Conservation (phyloP, 352 stramenopile genomes). For the Pythium monospermum region DNA sequence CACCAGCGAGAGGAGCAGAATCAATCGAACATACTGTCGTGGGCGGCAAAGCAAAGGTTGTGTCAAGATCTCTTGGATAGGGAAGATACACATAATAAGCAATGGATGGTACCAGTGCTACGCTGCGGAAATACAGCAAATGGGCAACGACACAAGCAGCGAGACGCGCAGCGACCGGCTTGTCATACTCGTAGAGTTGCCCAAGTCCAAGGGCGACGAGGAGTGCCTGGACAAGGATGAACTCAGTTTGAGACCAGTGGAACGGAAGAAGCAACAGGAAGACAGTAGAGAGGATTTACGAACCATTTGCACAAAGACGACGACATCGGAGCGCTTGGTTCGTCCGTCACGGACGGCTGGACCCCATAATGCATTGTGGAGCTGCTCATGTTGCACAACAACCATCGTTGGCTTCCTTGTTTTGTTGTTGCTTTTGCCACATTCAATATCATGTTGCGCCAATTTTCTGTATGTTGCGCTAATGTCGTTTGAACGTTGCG, state of each 20-base stretch:
- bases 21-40: conserved; percentile 49
- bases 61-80: no score
- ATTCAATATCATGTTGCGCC: not conserved
- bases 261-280: no score
- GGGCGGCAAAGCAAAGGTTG: no score
- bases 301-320: conserved; percentile 51
- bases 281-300: no score
- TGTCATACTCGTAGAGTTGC: conserved; percentile 48
- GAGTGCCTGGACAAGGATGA: conserved; percentile 23
- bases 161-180: conserved; percentile 41
- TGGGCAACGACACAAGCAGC: conserved; percentile 21
- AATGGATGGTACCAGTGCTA: conserved; percentile 30
- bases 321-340: conserved; percentile 31
- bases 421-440: not conserved
- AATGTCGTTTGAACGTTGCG: conserved; percentile 1
- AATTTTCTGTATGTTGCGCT: no score
- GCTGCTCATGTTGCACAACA: conserved; percentile 51
- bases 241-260: conserved; percentile 6
- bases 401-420: conserved; percentile 34
- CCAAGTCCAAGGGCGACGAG: conserved; percentile 25
- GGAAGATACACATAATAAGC: no score
- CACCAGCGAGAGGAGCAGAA: conserved; percentile 48
- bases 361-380: conserved; percentile 61
- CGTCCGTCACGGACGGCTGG: conserved; percentile 35
- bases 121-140: conserved; percentile 66